phyloP scores from a whole-genome alignment of 345 rosid species.

The Camelina sativa region DNA sequence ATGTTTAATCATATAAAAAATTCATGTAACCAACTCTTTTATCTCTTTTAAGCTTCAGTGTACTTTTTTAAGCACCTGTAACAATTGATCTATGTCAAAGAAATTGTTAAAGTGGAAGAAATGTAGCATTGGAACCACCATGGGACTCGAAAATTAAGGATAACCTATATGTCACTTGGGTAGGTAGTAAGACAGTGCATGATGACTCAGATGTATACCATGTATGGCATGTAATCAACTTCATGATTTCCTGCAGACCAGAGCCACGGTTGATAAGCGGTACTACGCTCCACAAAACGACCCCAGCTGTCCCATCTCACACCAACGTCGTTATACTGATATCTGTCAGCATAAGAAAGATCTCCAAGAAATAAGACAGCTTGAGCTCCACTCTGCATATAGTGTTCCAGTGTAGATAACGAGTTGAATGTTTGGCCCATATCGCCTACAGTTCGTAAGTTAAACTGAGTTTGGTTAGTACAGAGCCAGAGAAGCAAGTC shows the following conservation, averaged over 20 bases:
- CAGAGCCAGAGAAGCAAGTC: constrained; percentile 10
- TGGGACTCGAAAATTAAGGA: background rate
- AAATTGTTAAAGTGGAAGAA: background rate
- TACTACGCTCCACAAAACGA: constrained; percentile 77
- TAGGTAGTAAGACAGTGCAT: constrained; percentile 6
- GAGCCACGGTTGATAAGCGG: constrained; percentile 96
- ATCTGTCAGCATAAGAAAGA: constrained; percentile 95
- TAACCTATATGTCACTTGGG: background rate
- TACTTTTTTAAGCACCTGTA: constrained; percentile 2
- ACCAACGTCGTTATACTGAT: constrained; percentile 76
- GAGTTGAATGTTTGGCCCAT: constrained; percentile 97
- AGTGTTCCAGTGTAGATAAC: constrained; percentile 84
- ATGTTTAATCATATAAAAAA: background rate
- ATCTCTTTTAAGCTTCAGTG: background rate
- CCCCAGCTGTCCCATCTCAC: constrained; percentile 96
- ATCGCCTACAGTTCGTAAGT: constrained; percentile 61
- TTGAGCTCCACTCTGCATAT: constrained; percentile 81
- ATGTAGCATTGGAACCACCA: background rate
- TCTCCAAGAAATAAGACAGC: constrained; percentile 90
- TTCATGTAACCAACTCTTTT: constrained; percentile 7
- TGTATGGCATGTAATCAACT: constrained; percentile 86
- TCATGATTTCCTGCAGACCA: constrained; percentile 98
- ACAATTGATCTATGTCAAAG: background rate
- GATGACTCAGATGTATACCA: constrained; percentile 56
- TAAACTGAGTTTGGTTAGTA: constrained; percentile 3